Conservation (phyloP, 1,284 basidiomycete genomes). For the Heliocybe sulcata region DNA sequence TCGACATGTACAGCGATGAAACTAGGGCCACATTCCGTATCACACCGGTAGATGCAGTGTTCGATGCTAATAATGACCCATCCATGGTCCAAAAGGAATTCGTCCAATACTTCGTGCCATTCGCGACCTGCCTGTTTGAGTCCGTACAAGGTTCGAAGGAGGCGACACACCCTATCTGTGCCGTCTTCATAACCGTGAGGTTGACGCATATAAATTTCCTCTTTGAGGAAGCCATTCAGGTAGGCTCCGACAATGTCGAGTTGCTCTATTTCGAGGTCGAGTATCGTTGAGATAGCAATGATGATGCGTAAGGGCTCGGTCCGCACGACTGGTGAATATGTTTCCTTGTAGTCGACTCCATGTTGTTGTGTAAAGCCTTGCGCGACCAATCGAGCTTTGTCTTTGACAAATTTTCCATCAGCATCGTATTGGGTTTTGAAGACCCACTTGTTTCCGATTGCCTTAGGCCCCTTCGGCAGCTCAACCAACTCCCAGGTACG, state of each 20-base stretch:
- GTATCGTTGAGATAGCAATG: constrained; percentile 20
- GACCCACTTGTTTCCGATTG: constrained; percentile 1
- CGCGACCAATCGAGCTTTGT: constrained; percentile 30
- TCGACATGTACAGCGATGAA: constrained; percentile 24
- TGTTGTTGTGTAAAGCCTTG: constrained; percentile 28
- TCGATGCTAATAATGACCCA: neutral
- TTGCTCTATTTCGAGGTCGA: constrained; percentile 21
- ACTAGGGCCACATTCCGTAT: constrained; percentile 1
- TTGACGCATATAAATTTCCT: constrained; percentile 17
- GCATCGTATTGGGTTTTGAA: neutral
- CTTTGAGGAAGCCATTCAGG: constrained; percentile 18
- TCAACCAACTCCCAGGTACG: constrained; percentile 9
- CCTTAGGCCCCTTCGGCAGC: constrained; percentile 9
- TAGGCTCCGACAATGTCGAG: constrained; percentile 27
- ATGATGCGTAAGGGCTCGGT: constrained; percentile 23
- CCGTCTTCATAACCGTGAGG: constrained; percentile 13
- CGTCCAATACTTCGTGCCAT: constrained; percentile 12
- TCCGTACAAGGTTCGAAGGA: constrained; percentile 16
- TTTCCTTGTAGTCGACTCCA: constrained; percentile 30
- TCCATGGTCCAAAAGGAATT: neutral
- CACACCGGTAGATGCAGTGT: constrained; percentile 5
- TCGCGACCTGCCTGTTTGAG: constrained; percentile 16
- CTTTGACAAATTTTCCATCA: constrained; percentile 10
- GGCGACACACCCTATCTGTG: constrained; percentile 9
- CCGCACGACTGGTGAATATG: constrained; percentile 23